These are phyloP conservation scores for Orbilia brochopaga DNA, from an alignment of 2,329 filamentous ascomycete species.

Conservation along the genomic window DNA sequence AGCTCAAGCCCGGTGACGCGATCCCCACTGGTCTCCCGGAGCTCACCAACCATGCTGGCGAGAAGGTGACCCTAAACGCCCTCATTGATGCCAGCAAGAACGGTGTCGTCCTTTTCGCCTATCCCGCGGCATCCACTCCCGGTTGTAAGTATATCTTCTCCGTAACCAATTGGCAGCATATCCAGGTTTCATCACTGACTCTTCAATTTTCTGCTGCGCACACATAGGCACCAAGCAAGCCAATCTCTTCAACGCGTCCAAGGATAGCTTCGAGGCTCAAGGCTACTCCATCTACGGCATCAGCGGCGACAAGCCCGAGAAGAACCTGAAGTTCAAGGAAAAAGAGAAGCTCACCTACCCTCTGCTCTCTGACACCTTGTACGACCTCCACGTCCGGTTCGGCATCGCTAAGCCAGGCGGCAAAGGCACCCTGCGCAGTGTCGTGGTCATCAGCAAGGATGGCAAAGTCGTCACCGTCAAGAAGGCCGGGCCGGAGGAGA, in stretches of 20 bases:
- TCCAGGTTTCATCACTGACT: too few relatives aligned
- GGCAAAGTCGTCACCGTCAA: slow-evolving; percentile 53
- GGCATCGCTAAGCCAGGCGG: slow-evolving; percentile 75
- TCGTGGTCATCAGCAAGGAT: slow-evolving; percentile 83
- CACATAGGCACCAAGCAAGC: slow-evolving; percentile 85
- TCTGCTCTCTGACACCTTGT: slow-evolving; percentile 80
- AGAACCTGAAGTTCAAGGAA: slow-evolving; percentile 89
- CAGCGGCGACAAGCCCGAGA: slow-evolving; percentile 82
- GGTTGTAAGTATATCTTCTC: slow-evolving; percentile 72
- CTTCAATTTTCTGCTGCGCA: not conserved
- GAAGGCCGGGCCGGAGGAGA: slow-evolving; percentile 51
- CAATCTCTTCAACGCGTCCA: slow-evolving; percentile 88
- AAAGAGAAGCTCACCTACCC: slow-evolving; percentile 90
- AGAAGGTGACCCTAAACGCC: slow-evolving; percentile 76
- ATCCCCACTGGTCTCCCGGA: slow-evolving; percentile 60
- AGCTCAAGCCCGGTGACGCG: slow-evolving; percentile 52
- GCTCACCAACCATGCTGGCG: slow-evolving; percentile 83
- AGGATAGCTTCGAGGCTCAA: slow-evolving; percentile 74
- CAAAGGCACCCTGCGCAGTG: slow-evolving; percentile 80
- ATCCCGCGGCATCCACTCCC: slow-evolving; percentile 84
- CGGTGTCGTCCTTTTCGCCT: slow-evolving; percentile 91
- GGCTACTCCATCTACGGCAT: slow-evolving; percentile 90
- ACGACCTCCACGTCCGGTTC: slow-evolving; percentile 79
- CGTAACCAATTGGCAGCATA: too few relatives aligned
- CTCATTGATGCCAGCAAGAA: slow-evolving; percentile 82